Base-by-base conservation (phyloP, 768 basidiomycete genomes). In the Mycena galericulata region DNA sequence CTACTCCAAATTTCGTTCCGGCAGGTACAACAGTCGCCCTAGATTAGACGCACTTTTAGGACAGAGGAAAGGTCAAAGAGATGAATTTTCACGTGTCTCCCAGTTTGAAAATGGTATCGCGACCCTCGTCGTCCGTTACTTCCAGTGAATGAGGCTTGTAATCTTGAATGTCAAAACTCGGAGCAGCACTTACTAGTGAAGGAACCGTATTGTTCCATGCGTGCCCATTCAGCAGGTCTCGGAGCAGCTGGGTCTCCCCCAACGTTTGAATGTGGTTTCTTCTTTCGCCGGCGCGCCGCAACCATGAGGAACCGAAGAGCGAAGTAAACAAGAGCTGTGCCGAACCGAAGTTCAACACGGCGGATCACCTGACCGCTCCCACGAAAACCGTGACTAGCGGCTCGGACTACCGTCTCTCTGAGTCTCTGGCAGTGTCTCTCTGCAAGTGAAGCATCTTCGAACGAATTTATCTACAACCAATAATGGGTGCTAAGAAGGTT, bases 21-120 rank as follows among this genome's bases (percentile, higher is more conserved):
- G 14, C 53, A 6, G 68, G 63, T 9, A 70, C 46, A 27, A 70
- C 47, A 0, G 64, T 38, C 2, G 68, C 68, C 1, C 68, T 70
- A n/a, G n/a, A n/a, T 15, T 2, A 6, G 34, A 36, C 34, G 34
- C 14, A 14, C 14, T 36, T 7, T 36, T 14, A 47, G n/a, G n/a
- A 38, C 4, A 27, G 8, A 8, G 14, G 46, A n/a, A 27, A 27
- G 24, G 4, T 38, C 24, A 20, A 15, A 1, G 11, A 4, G n/a
- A 36, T 10, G 14, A 29, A 1, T 2, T n/a, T 59, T 4, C 62
- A 70, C 68, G 63, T 70, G 46, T 62, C 63, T 6, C 63, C 64
- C 1, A 70, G 6, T 0, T 2, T 18, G 26, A 70, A 70, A 18
- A 41, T 6, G 14, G 40, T 15, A 32, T 50, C 27, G 1, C 49